These are phyloP conservation scores for Brettanomyces naardenensis DNA, from an alignment of 805 yeast genomes.

Conservation along the genomic window DNA sequence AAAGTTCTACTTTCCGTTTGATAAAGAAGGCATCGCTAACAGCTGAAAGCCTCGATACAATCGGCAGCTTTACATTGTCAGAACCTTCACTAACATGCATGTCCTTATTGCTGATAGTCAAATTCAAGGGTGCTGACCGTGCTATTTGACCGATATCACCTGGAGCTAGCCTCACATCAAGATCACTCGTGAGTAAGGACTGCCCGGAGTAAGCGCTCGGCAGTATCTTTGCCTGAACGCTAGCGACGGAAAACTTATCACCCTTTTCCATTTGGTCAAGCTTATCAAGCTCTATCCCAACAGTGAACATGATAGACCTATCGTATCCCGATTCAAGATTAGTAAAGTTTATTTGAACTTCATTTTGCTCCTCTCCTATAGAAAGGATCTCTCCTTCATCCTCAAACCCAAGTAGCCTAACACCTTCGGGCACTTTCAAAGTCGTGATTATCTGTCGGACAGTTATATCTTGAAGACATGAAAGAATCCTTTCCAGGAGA, in stretches of 20 bases:
- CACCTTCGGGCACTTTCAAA: slow-evolving; percentile 12
- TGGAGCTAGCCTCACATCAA: slow-evolving; percentile 1
- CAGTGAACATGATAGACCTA: slow-evolving; percentile 17
- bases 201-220: not conserved
- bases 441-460: slow-evolving; percentile 11
- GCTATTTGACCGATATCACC: not conserved
- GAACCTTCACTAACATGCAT: not conserved
- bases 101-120: slow-evolving; percentile 11
- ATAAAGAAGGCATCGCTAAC: slow-evolving; percentile 28
- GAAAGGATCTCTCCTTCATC: slow-evolving; percentile 7
- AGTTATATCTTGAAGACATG: slow-evolving; percentile 12
- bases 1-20: slow-evolving; percentile 29
- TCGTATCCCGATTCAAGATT: slow-evolving; percentile 18
- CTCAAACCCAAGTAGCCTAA: slow-evolving; percentile 16
- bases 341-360: slow-evolving; percentile 4
- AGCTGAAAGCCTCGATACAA: slow-evolving; percentile 24
- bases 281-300: slow-evolving; percentile 13
- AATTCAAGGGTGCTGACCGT: slow-evolving; percentile 12
- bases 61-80: slow-evolving; percentile 13
- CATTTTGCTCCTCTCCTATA: not conserved
- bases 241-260: not conserved
- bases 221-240: not conserved
- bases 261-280: slow-evolving; percentile 1
- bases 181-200: not conserved
- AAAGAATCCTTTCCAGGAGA: slow-evolving; percentile 7